Percentiles rank a stretch among this genome's conserved stretches.
Evolutionary conservation across 2,329 filamentous ascomycete species (phyloP).

Genomic region (Parastagonospora avenae): DNA sequence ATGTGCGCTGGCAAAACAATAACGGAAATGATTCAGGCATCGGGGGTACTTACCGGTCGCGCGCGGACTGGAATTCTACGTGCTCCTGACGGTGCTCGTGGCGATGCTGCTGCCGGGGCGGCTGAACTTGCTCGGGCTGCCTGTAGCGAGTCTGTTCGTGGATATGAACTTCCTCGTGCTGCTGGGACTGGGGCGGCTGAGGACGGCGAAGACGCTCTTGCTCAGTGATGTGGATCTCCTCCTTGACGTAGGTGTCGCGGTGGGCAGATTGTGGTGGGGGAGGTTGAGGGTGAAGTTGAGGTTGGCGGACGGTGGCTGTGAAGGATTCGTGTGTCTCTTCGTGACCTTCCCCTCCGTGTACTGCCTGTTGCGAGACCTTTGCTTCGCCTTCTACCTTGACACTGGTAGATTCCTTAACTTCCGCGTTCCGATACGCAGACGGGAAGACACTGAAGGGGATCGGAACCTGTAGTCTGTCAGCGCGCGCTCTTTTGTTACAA

Average conservation of each 20-base stretch:
- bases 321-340: conserved; percentile 70
- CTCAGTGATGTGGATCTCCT: conserved; percentile 81
- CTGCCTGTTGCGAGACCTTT: conserved; percentile 71
- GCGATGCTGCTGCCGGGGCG: neutral
- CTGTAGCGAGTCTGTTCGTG: conserved; percentile 40
- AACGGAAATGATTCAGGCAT: conserved; percentile 21
- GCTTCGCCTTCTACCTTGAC: conserved; percentile 90
- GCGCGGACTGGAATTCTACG: conserved; percentile 32
- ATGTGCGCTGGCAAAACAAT: conserved; percentile 32
- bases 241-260: conserved; percentile 66
- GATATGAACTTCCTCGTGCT: conserved; percentile 42
- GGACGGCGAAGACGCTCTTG: conserved; percentile 77
- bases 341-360: conserved; percentile 97
- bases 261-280: conserved; percentile 51
- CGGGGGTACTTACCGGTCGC: conserved; percentile 35
- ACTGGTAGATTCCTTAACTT: conserved; percentile 63
- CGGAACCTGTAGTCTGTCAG: conserved; percentile 52
- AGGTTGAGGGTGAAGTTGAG: conserved; percentile 1
- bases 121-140: conserved; percentile 21
- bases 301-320: conserved; percentile 54
- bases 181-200: conserved; percentile 48
- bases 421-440: conserved; percentile 83
- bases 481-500: neutral
- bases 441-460: conserved; percentile 99
- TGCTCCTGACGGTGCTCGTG: conserved; percentile 22